Conservation (phyloP, 1,139 yeast genomes). For the Suhomyces anneliseae region DNA sequence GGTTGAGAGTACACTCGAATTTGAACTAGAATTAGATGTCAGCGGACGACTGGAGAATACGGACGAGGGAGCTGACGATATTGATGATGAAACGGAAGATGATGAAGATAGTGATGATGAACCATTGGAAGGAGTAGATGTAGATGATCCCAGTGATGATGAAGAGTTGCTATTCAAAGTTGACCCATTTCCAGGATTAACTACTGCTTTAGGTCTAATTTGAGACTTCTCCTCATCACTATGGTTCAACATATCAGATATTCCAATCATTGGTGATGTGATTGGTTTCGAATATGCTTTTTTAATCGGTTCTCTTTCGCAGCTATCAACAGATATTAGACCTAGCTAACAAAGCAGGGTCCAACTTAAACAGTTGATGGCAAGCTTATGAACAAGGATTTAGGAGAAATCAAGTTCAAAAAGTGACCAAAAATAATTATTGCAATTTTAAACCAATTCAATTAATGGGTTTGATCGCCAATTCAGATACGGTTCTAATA, state of each 20-base stretch:
- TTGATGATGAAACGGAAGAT: background rate
- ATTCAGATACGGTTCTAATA: too few species aligned
- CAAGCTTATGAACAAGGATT: too few species aligned
- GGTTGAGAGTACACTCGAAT: background rate
- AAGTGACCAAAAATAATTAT: too few species aligned
- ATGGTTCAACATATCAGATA: constrained; percentile 16
- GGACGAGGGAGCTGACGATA: background rate
- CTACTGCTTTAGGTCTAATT: background rate
- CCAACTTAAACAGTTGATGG: too few species aligned
- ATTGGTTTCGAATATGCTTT: background rate
- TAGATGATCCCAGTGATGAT: background rate
- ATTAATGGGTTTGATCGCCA: too few species aligned
- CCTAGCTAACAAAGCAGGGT: background rate
- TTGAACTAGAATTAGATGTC: background rate
- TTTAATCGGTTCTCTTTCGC: too few species aligned
- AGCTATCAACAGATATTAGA: background rate
- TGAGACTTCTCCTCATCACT: constrained; percentile 4
- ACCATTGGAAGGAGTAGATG: background rate
- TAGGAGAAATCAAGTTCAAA: too few species aligned
- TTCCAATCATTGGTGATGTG: constrained; percentile 13
- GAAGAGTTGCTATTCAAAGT: background rate
- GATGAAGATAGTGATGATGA: background rate
- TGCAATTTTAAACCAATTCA: too few species aligned
- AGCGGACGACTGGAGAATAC: background rate
- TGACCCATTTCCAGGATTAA: background rate